Evolutionary conservation across 768 basidiomycete genomes (phyloP).

Genomic region (Tricholoma sp.): DNA sequence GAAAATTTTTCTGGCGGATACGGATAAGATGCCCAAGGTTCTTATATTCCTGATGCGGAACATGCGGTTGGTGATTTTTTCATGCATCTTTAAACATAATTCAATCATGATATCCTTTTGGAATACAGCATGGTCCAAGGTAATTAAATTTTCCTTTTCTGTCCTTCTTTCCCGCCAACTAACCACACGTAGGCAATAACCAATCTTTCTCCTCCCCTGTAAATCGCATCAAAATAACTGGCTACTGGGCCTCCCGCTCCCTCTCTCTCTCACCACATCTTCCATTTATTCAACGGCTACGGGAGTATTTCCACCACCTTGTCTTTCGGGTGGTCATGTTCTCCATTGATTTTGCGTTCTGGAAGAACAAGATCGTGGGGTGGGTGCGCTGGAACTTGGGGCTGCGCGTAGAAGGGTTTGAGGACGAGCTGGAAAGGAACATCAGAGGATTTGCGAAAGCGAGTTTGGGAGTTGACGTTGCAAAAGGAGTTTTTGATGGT

Average conservation of each 20-base stretch:
- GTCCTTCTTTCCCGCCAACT: constrained; percentile 22
- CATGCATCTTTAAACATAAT: background rate
- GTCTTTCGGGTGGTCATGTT: constrained; percentile 63
- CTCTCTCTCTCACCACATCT: constrained; percentile 43
- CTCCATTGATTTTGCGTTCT: constrained; percentile 70
- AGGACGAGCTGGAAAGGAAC: constrained; percentile 75
- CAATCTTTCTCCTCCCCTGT: constrained; percentile 82
- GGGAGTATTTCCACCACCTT: constrained; percentile 54
- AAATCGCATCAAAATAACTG: constrained; percentile 87
- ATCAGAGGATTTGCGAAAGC: constrained; percentile 74
- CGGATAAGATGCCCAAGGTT: constrained; percentile 74
- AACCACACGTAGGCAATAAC: constrained; percentile 53
- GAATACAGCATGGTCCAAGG: constrained; percentile 43
- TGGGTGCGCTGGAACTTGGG: constrained; percentile 41
- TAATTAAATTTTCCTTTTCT: constrained; percentile 10
- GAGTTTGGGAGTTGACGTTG: constrained; percentile 74
- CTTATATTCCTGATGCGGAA: constrained; percentile 73
- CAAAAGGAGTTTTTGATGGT: constrained; percentile 49
- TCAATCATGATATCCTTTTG: background rate
- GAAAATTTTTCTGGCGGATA: constrained; percentile 63
- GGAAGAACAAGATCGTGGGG: constrained; percentile 47
- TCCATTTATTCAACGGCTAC: constrained; percentile 34
- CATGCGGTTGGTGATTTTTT: constrained; percentile 45
- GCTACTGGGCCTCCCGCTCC: constrained; percentile 73
- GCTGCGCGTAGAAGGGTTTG: constrained; percentile 50